These are phyloP conservation scores for Candida silvicultrix DNA, from an alignment of 805 yeast genomes.

Conservation along the genomic window DNA sequence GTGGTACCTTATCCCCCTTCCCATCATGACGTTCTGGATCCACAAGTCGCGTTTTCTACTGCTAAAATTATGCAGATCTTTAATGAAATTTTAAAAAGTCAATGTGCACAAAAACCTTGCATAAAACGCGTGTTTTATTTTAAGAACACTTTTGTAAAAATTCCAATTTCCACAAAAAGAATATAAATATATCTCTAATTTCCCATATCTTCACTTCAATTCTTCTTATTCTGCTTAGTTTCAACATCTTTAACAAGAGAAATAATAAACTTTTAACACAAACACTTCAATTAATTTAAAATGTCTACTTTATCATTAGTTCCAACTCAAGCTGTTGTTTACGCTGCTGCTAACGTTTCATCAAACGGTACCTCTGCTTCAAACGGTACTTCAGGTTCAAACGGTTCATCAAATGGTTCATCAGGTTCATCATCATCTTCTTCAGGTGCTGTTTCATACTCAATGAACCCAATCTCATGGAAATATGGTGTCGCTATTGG, in stretches of 20 bases:
- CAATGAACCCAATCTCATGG: conserved; percentile 31
- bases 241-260: conserved; percentile 1
- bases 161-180: not conserved
- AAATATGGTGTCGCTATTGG: conserved; percentile 33
- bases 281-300: conserved; percentile 5
- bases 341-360: conserved; percentile 13
- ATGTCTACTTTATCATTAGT: conserved; percentile 19
- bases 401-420: conserved; percentile 6
- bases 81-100: not conserved
- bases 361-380: conserved; percentile 9
- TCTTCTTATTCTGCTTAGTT: not conserved
- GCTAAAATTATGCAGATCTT: not conserved
- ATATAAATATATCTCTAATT: conserved; percentile 1
- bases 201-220: not conserved
- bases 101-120: not conserved
- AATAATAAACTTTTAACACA: not conserved
- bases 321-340: conserved; percentile 23
- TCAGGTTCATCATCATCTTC: conserved; percentile 14
- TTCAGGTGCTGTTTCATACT: conserved; percentile 27
- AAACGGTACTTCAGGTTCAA: conserved; percentile 11
- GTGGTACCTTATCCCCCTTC: not conserved
- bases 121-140: not conserved
- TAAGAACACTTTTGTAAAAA: not conserved
- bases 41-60: not conserved
- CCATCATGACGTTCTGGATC: not conserved